A percentile compares a stretch with the other conserved stretches of the same genome.
phyloP scores from a whole-genome alignment of 106 monocot species.

The Alisma plantagoaquatica region DNA sequence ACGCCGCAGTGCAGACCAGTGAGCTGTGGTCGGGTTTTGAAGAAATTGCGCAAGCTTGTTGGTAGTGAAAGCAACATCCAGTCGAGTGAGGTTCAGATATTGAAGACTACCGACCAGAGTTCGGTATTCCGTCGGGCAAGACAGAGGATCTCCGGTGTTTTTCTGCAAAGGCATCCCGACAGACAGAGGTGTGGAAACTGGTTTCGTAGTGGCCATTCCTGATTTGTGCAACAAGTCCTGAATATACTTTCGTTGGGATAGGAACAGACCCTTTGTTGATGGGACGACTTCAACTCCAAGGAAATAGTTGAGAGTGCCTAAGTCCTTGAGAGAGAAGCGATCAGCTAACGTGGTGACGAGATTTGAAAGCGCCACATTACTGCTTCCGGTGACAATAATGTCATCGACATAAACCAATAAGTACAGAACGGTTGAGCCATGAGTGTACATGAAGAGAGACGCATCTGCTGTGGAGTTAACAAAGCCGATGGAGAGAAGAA shows the following conservation, averaged over 20 bases:
- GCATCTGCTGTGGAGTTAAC: background rate
- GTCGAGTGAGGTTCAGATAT: background rate
- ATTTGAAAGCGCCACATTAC: too few relatives aligned
- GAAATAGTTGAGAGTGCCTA: background rate
- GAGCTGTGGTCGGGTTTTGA: too few relatives aligned
- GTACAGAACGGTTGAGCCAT: too few relatives aligned
- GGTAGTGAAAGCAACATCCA: background rate
- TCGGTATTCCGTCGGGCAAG: background rate
- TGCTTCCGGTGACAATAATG: background rate
- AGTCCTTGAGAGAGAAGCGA: too few relatives aligned
- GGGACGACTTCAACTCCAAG: background rate
- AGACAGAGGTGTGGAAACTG: background rate
- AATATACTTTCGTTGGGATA: background rate
- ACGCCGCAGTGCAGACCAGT: too few relatives aligned
- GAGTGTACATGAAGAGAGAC: background rate
- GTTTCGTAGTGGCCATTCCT: too few relatives aligned
- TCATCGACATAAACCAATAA: background rate
- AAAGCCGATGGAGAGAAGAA: background rate
- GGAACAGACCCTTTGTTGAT: background rate
- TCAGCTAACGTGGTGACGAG: background rate
- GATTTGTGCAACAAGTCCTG: too few relatives aligned
- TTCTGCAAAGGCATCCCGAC: background rate
- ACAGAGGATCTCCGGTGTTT: background rate
- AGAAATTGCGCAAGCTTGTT: background rate
- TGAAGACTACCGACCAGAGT: background rate